Base-by-base conservation (phyloP, 306 rosid species). In the Datisca glomerata region DNA sequence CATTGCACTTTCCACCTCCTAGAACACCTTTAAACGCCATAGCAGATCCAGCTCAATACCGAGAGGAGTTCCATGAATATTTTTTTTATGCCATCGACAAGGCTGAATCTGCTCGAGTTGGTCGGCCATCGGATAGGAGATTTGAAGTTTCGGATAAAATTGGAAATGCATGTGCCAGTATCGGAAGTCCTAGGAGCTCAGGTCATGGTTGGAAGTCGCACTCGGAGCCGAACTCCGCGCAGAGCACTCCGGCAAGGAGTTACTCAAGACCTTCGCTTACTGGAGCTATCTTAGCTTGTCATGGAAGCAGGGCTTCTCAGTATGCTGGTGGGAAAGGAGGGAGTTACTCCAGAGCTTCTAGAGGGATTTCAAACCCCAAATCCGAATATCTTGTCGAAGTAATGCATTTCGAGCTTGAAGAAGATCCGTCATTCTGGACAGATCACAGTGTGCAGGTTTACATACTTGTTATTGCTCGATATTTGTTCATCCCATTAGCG, bases 401-500 rank as follows among this genome's bases (percentile, higher is more conserved):
- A 28, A 78, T 73, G 11, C 76, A 81, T 60, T 76, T 82, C 8
- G 97, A 79, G 54, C 85, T 87, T 2, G 52, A 56, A 21, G 68
- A 83, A 15, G 80, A 87, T 32, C 70, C 80, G 1, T 62, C 93
- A n/a, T 87, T 79, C 50, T 87, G 97, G 97, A 70, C 48, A 23
- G 85, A 87, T 65, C 94, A 87, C 66, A 87, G 71, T 49, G 97
- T 87, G 43, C 97, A 87, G 93, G 96, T 66, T 64, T 33, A 31
- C 14, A 20, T 37, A 34, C 7, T 64, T 5, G 36, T 57, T 36
- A 11, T 1, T 49, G 3, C 45, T 57, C 16, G 1, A 3, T 21
- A 17, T n/a, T 29, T 43, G 34, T 4, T 23, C 5, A n/a, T 43
- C 9, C 20, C 8, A 20, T 17, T 18, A 41, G 21, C 16, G 33